Conservation (phyloP, 1,139 yeast genomes). For the Saccharomycopsis hybrid region DNA sequence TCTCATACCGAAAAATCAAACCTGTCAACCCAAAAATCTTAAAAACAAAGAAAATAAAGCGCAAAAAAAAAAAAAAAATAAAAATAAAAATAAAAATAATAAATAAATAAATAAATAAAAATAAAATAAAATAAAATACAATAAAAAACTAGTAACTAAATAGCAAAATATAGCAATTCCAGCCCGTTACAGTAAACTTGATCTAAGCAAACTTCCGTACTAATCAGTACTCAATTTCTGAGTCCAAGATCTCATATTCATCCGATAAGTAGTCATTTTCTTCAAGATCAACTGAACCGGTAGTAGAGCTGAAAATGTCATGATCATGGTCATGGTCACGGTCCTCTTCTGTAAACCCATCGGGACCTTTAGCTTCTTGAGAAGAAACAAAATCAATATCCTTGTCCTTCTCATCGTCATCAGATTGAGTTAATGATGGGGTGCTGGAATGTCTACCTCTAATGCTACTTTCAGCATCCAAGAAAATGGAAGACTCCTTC, state of each 20-base stretch:
- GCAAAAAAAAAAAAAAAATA: not conserved
- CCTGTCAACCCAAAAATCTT: no score
- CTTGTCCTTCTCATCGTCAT: not conserved
- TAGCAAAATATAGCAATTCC: not conserved
- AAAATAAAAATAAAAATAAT: no score
- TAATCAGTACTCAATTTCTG: conserved; percentile 7
- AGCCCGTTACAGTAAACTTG: not conserved
- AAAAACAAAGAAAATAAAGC: no score
- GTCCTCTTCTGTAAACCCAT: not conserved
- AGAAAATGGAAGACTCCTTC: conserved; percentile 9
- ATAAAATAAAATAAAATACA: not conserved
- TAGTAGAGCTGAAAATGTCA: conserved; percentile 11
- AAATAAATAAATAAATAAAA: no score
- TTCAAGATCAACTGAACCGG: not conserved
- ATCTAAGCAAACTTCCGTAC: not conserved
- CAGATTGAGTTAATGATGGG: not conserved
- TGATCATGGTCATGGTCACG: not conserved
- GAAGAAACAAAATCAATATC: not conserved
- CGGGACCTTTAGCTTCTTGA: not conserved
- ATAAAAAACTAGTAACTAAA: not conserved
- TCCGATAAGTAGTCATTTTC: not conserved
- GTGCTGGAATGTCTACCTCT: not conserved
- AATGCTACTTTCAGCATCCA: conserved; percentile 8
- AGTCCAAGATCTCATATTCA: conserved; percentile 15
- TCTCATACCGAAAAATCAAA: no score